Evolutionary conservation across 1,284 basidiomycete species (phyloP).

Genomic region (Sporisorium sorghi): DNA sequence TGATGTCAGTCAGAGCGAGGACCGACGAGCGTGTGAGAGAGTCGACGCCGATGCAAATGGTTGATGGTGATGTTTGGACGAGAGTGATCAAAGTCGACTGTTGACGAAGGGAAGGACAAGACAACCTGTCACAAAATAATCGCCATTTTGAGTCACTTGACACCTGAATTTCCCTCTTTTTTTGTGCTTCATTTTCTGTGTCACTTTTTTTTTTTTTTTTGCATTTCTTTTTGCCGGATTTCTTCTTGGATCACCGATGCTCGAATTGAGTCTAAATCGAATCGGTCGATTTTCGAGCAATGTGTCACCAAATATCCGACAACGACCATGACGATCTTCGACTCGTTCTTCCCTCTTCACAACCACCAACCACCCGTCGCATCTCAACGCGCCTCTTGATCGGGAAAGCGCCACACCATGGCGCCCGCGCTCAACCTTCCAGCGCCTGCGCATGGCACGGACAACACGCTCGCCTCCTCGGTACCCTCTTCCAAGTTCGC

Average conservation of each 20-base stretch:
- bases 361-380: not conserved
- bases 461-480: conserved; percentile 40
- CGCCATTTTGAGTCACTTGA: conserved; percentile 26
- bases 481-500: conserved; percentile 48
- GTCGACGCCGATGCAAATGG: not conserved
- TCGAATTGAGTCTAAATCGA: conserved; percentile 8
- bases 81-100: not conserved
- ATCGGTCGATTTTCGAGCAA: conserved; percentile 24
- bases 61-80: not conserved
- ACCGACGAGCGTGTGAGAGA: not conserved
- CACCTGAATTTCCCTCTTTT: no score
- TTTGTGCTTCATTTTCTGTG: no score
- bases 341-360: not conserved
- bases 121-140: no score
- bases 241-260: conserved; percentile 41
- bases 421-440: conserved; percentile 60
- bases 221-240: no score
- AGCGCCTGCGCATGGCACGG: conserved; percentile 53
- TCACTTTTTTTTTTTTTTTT: not conserved
- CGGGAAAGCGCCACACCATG: conserved; percentile 19
- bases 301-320: not conserved
- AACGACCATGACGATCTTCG: conserved; percentile 5
- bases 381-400: not conserved
- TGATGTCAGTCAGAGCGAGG: not conserved
- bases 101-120: no score